Base-by-base conservation (phyloP, 2,329 filamentous ascomycete genomes). In the Trichophyton mentagrophytes region DNA sequence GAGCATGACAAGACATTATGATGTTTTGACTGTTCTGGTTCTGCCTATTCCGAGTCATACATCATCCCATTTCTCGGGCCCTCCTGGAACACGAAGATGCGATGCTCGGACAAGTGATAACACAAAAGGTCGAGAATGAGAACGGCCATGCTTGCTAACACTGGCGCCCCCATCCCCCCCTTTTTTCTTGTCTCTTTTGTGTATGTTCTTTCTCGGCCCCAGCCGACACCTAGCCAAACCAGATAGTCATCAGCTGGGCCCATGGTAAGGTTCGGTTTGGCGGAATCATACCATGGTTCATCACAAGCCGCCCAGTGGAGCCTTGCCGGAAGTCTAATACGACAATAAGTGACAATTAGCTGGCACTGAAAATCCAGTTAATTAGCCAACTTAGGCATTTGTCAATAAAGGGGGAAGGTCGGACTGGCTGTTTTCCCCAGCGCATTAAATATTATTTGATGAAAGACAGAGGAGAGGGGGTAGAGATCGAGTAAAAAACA, bases 311-410 rank as follows among this genome's bases (percentile, higher is more conserved):
- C 55, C n/a, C 38, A 42, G 55, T 57, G 55, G 55, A 57, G 55
- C 38, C 55, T 57, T 57, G 55, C 55, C 55, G 55, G 55, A 57
- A 57, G 55, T 57, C 55, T 57, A 57, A 56, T 25, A 57, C 55
- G n/a, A 33, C 33, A 15, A n/a, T 15, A 33, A 30, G 22, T 30
- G 49, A 30, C n/a, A 30, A 53, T 53, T 33, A 53, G 25, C n/a
- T 33, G 49, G 3, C 13, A 6, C 40, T 44, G 27, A 30, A 53
- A 53, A 53, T 27, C 49, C 22, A 15, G 49, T 33, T 33, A 30
- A 53, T 53, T 33, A 53, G 49, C 22, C 49, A 53, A 25, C 8
- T 47, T 47, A 47, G 20, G 17, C n/a, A 25, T 47, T 9, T 47
- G 20, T 2, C 3, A 7, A 22, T 47, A 13, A 13, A 25, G 20